Conservation (phyloP, 306 rosid genomes). For the Heteromeles arbutifolia region DNA sequence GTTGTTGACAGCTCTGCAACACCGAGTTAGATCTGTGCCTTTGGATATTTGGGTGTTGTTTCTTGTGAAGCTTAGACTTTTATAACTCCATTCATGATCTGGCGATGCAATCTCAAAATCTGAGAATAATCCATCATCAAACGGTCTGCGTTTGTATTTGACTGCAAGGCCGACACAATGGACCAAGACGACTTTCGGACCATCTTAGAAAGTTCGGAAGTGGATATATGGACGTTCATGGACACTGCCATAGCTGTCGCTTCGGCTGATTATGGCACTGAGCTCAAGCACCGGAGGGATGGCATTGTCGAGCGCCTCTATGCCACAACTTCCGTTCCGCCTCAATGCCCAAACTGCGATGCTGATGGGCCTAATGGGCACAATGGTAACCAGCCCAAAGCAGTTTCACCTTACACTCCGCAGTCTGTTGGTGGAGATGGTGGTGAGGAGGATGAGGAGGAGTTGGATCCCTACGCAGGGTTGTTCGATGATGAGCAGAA, state of each 20-base stretch:
- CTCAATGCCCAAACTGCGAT: conserved; percentile 44
- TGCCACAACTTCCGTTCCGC: conserved; percentile 29
- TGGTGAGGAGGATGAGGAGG: conserved; percentile 24
- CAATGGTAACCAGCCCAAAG: conserved; percentile 21
- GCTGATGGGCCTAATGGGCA: background rate
- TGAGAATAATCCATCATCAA: background rate
- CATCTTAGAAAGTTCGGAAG: conserved; percentile 59
- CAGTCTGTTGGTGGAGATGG: conserved; percentile 46
- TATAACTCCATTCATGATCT: background rate
- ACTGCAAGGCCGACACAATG: conserved; percentile 25
- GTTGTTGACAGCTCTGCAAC: background rate
- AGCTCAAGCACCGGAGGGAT: conserved; percentile 68
- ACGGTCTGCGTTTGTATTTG: background rate
- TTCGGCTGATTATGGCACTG: conserved; percentile 45
- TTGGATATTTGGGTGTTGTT: background rate
- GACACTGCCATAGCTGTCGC: conserved; percentile 87
- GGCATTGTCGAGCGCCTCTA: conserved; percentile 73
- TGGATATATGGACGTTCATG: conserved; percentile 80
- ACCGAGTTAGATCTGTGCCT: background rate
- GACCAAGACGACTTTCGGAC: conserved; percentile 86
- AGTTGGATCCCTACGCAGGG: conserved; percentile 61
- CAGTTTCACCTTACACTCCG: conserved; percentile 58
- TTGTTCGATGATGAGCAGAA: conserved; percentile 79
- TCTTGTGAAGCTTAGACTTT: background rate
- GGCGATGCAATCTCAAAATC: background rate